Base-by-base conservation (phyloP, 345 rosid species). In the Ricinus communis region DNA sequence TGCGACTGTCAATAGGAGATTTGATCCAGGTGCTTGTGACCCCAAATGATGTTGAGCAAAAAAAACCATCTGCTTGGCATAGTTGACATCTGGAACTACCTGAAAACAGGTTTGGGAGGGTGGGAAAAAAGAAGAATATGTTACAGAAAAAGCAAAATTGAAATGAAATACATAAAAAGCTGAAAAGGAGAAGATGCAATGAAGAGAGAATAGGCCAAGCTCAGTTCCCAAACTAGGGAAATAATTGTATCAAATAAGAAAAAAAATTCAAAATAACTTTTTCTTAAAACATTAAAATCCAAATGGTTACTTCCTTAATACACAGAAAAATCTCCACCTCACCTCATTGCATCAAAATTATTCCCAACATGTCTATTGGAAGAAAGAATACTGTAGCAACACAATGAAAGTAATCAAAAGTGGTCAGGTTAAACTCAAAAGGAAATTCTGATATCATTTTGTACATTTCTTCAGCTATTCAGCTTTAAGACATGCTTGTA, bases 61-160 rank as follows among this genome's bases (percentile, higher is more conserved):
- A 76, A 68, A 77, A 56, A 6, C 81, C 91, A 83, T 91, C 97
- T 2, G 83, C 59, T 63, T 80, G 85, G 64, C 90, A 83, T 62
- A 79, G 79, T 74, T 89, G 89, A 69, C 88, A 87, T 71, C 63
- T 75, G 53, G 86, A 83, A 82, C 87, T 66, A 77, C 93, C 97
- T 89, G 82, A 69, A 77, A 66, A 56, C 80, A 43, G 5, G 41
- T 31, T 41, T 0, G 0, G n/a, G n/a, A n/a, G n/a, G n/a, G n/a
- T n/a, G n/a, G n/a, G n/a, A n/a, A 43, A 24, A 65, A 13, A 14
- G 50, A 27, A 13, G 22, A 56, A 56, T 25, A 25, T 33, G 25
- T 43, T 22, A 52, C 1, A 13, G 41, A 54, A 62, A 68, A 52
- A 51, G 22, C n/a, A 21, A 5, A 53, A 31, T 27, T 38, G 66